phyloP scores from a whole-genome alignment of 129 eudicot genomes.

The Centrapalus pauciflorus region DNA sequence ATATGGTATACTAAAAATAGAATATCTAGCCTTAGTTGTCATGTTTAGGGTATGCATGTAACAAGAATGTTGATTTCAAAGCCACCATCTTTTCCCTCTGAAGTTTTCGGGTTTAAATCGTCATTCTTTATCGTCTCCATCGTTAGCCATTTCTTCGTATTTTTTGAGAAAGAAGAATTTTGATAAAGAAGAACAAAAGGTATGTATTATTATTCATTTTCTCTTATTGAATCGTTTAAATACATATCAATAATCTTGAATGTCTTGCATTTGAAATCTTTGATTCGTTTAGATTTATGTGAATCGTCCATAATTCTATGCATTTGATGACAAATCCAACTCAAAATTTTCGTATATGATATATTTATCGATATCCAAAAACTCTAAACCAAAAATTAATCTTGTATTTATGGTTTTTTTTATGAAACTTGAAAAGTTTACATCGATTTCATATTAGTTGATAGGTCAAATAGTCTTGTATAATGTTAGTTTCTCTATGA shows the following conservation, averaged over 20 bases:
- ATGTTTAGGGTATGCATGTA: neutral
- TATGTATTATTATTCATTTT: neutral
- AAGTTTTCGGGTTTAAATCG: constrained; percentile 5
- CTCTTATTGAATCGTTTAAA: neutral
- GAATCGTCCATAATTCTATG: neutral
- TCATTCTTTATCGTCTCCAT: neutral
- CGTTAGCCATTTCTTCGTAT: neutral
- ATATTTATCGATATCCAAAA: neutral
- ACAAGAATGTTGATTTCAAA: constrained; percentile 8
- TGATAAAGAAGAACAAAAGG: too few relatives aligned
- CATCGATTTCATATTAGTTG: too few relatives aligned
- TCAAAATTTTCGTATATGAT: constrained; percentile 13
- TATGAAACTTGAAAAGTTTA: neutral
- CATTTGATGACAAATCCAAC: neutral
- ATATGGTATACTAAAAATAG: constrained; percentile 8
- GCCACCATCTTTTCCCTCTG: neutral
- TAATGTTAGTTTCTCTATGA: too few relatives aligned
- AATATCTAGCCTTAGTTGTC: neutral
- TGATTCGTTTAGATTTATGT: too few relatives aligned
- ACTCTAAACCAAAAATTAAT: neutral
- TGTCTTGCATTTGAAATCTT: too few relatives aligned
- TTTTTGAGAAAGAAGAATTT: too few relatives aligned
- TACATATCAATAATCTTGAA: neutral
- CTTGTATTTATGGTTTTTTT: neutral
- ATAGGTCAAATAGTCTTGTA: too few relatives aligned